Conservation (phyloP, 1,284 basidiomycete species). For the Phylloboletellus chloephorus region DNA sequence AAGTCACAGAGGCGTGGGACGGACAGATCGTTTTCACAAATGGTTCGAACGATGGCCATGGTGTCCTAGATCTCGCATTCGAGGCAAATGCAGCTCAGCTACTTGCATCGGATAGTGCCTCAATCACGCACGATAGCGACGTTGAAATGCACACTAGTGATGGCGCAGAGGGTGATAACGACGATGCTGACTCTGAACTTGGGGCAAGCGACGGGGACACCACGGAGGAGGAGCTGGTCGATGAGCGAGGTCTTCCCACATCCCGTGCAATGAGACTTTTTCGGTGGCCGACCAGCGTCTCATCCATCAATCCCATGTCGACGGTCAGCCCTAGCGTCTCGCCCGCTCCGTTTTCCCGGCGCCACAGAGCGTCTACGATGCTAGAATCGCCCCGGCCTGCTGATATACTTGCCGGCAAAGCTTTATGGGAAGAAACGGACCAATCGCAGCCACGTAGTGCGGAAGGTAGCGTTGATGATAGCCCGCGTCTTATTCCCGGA, state of each 20-base stretch:
- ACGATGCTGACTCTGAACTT: slow-evolving; percentile 39
- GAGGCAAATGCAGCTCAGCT: slow-evolving; percentile 47
- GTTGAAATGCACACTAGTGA: slow-evolving; percentile 42
- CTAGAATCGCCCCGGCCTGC: slow-evolving; percentile 50
- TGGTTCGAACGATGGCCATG: slow-evolving; percentile 46
- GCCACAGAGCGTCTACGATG: slow-evolving; percentile 30
- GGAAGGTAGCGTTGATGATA: slow-evolving; percentile 24
- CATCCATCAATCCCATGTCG: slow-evolving; percentile 68
- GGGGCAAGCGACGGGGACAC: slow-evolving; percentile 50
- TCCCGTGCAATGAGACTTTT: slow-evolving; percentile 68
- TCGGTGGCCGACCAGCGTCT: slow-evolving; percentile 53
- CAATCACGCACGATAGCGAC: slow-evolving; percentile 33
- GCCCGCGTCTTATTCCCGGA: slow-evolving; percentile 22
- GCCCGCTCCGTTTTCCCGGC: slow-evolving; percentile 37
- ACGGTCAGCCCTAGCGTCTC: slow-evolving; percentile 56
- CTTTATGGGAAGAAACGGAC: slow-evolving; percentile 46
- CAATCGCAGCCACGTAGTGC: slow-evolving; percentile 34
- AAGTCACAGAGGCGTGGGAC: slow-evolving; percentile 66
- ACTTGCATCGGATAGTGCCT: slow-evolving; percentile 36
- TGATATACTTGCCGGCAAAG: slow-evolving; percentile 58
- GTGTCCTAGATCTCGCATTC: slow-evolving; percentile 52
- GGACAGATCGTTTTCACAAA: slow-evolving; percentile 67
- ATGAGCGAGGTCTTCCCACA: slow-evolving; percentile 64
- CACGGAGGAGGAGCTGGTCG: slow-evolving; percentile 75
- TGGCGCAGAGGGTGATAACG: slow-evolving; percentile 29